Evolutionary conservation across 2,329 filamentous ascomycete species (phyloP).

Genomic region (Daldinia eschscholtzii): DNA sequence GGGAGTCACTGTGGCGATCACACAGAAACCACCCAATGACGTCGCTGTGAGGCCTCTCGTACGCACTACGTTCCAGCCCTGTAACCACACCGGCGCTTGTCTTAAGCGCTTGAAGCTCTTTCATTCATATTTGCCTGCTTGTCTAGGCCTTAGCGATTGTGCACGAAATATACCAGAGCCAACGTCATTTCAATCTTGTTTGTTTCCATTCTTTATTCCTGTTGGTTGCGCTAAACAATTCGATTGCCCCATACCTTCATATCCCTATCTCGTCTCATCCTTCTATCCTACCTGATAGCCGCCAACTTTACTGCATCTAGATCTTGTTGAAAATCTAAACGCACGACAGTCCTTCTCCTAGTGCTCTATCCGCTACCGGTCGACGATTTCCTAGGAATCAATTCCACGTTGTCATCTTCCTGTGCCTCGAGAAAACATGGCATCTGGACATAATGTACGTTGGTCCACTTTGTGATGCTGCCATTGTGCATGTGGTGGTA

Average conservation of each 20-base stretch:
- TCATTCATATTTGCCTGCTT: conserved; percentile 19
- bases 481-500: conserved; percentile 8
- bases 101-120: conserved; percentile 42
- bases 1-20: conserved; percentile 39
- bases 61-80: conserved; percentile 39
- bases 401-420: conserved; percentile 5
- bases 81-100: conserved; percentile 43
- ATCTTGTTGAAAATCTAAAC: conserved; percentile 17
- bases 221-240: conserved; percentile 26
- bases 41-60: conserved; percentile 49
- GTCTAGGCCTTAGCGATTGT: conserved; percentile 26
- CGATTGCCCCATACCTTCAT: conserved; percentile 12
- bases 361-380: conserved; percentile 10
- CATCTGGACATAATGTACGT: conserved; percentile 61
- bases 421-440: conserved; percentile 52
- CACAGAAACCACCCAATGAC: conserved; percentile 47
- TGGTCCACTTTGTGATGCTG: conserved; percentile 26
- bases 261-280: background rate
- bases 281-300: conserved; percentile 17
- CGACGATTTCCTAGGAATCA: conserved; percentile 14
- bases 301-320: conserved; percentile 19
- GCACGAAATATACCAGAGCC: conserved; percentile 25
- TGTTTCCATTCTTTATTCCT: conserved; percentile 28
- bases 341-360: conserved; percentile 25
- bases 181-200: conserved; percentile 12